Evolutionary conservation across 2,329 filamentous ascomycete species (phyloP), one percentile per base, ranked within the genome.

Genomic region (Penicillium sp.): DNA sequence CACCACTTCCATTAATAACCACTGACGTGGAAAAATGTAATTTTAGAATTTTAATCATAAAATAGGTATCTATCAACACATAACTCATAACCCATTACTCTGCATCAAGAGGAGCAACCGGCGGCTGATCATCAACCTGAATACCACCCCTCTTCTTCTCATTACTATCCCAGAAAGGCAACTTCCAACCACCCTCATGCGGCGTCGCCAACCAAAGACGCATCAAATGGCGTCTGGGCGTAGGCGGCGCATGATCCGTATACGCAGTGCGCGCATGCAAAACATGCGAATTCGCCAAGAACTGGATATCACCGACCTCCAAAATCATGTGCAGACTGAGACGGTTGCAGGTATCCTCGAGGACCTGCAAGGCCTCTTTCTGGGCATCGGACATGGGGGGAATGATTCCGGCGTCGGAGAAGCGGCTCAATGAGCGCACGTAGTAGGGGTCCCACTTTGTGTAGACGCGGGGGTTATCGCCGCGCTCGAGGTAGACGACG

Each of bases 391-490:
- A 86, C 29, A 95, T 73, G 0, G 84, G 72, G 5, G 89, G 89
- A 50, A 95, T 85, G 37, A 86, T 64, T 1, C 87, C 88, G 14
- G 71, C 68, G 62, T 88, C 81, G 0, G 81, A 86, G 73, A 91
- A 93, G 23, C 88, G 80, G 16, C 73, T 77, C 6, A 95, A 75
- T 7, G 84, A 89, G 53, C 81, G 81, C 49, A 95, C 81, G 66
- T 86, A 95, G 77, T 95, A 94, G 1, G 89, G 89, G 63, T 95
- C 89, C 82, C 85, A 94, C 76, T 94, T 94, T 67, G 81, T 84
- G 70, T 87, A 90, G 9, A 91, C 79, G 11, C 86, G 74, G 27
- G 77, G 77, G 57, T 82, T 76, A 6, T 79, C 77, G 6, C 77
- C 80, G 4, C 78, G 80, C 72, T 94, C 88, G 3, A 89, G 73